Base-by-base conservation (phyloP, 495 filamentous ascomycete genomes). In the Rhizodiscina lignyota region DNA sequence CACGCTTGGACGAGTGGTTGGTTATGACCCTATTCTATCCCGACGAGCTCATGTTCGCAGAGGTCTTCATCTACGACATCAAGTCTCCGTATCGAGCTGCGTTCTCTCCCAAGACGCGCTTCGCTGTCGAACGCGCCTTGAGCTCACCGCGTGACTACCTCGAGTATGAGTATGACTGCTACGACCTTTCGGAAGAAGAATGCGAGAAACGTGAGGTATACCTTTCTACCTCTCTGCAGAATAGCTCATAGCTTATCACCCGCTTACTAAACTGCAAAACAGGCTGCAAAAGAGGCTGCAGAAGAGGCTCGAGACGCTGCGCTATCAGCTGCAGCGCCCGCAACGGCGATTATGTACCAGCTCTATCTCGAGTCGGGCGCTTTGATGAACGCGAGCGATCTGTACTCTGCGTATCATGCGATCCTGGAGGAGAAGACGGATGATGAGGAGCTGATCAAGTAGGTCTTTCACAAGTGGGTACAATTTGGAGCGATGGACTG, bases 361-460 rank as follows among this genome's bases (percentile, higher is more conserved):
- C 59, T 94, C 19, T 94, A 92, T 53, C 67, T 86, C 13, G 87
- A 96, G 58, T 80, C 85, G 0, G 87, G 87, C 3, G 67, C 76
- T 4, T 55, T 94, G 31, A 74, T 97, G 47, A 97, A 97, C 51
- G 72, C 81, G 4, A 74, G 74, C 29, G 89, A 97, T 55, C 54
- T 97, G 17, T 94, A 83, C 83, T 70, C 77, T 17, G 83, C 89
- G 1, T 96, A 92, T 52, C 67, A 73, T 40, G 73, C 72, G 4
- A 71, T 92, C 5, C 63, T 86, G 29, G 74, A 75, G 21, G 71
- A 70, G 5, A 77, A 77, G 4, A 61, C 70, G 10, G 59, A 59
- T 1, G 58, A 67, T 4, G 58, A 62, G 15, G 59, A 64, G 24
- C 34, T 27, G 12, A 40, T 34, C 21, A 62, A 48, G 47, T 44